Conservation (phyloP, 352 stramenopile genomes). For the Phytophthora podocarpi region DNA sequence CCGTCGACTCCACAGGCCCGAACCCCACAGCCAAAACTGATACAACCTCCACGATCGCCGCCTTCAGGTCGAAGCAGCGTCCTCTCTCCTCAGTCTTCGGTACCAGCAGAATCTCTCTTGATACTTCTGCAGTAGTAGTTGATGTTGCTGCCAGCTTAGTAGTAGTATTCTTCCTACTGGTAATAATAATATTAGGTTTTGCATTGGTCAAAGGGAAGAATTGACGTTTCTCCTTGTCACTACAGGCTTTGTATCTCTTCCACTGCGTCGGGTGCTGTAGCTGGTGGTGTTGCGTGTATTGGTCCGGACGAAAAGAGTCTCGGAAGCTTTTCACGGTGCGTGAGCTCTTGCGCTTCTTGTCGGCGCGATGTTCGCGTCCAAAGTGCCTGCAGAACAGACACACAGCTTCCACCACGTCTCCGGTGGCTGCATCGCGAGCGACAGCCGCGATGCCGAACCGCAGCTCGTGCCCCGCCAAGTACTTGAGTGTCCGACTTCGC, state of each 20-base stretch:
- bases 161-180: background rate
- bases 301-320: constrained; percentile 57
- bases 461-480: constrained; percentile 37
- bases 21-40: constrained; percentile 24
- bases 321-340: constrained; percentile 64
- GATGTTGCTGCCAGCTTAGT: too few species aligned
- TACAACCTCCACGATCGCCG: constrained; percentile 32
- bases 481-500: constrained; percentile 26
- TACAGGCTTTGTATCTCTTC: constrained; percentile 40
- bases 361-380: constrained; percentile 49
- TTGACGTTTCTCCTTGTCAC: constrained; percentile 39
- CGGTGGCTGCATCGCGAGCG: constrained; percentile 34
- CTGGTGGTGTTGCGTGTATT: constrained; percentile 63
- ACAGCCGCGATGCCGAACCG: constrained; percentile 50
- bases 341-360: constrained; percentile 48
- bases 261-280: constrained; percentile 54
- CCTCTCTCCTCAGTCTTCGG: constrained; percentile 15
- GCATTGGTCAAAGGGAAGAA: constrained; percentile 41
- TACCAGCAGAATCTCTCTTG: constrained; percentile 5
- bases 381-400: constrained; percentile 67
- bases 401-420: constrained; percentile 39
- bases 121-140: too few species aligned
- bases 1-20: constrained; percentile 18
- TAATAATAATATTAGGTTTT: background rate
- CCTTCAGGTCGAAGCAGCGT: constrained; percentile 23